Percentiles rank a stretch among this genome's conserved stretches.
phyloP scores from a whole-genome alignment of 768 basidiomycete species.

The Rhodotorula kratochvilovae region DNA sequence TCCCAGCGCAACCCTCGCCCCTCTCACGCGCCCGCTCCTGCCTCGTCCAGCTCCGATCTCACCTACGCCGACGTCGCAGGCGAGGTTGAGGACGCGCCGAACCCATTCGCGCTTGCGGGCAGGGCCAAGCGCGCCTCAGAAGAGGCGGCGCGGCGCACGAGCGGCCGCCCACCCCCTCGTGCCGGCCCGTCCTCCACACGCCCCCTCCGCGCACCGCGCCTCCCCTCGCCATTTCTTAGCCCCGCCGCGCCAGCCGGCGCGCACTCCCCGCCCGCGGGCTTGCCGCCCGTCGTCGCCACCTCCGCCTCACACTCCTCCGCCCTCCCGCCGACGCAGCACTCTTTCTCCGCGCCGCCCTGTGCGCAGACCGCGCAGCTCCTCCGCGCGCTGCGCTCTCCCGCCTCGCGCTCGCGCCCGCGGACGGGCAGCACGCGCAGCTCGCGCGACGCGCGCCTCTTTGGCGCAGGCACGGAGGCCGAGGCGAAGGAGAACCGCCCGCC shows the following conservation, averaged over 20 bases:
- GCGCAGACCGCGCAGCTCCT: too few species aligned
- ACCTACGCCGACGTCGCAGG: background rate
- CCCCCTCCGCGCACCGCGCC: background rate
- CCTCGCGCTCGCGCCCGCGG: too few species aligned
- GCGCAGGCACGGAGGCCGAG: too few species aligned
- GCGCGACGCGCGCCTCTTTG: too few species aligned
- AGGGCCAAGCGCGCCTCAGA: background rate
- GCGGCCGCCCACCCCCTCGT: background rate
- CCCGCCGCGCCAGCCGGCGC: background rate
- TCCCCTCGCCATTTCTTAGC: too few species aligned
- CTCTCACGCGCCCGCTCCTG: background rate
- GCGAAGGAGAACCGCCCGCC: background rate
- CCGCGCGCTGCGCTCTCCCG: too few species aligned
- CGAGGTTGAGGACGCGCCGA: background rate
- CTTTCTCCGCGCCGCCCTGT: background rate
- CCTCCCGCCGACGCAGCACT: too few species aligned
- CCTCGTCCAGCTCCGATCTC: background rate
- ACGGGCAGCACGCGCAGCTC: too few species aligned
- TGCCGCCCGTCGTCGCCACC: too few species aligned
- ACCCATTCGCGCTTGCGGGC: background rate
- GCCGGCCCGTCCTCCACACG: background rate
- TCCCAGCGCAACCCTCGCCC: background rate
- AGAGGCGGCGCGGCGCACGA: background rate
- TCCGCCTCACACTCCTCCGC: background rate
- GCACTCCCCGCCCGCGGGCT: conserved; percentile 1